Conservation (phyloP, 345 rosid genomes). For the Bruguiera sexangula region DNA sequence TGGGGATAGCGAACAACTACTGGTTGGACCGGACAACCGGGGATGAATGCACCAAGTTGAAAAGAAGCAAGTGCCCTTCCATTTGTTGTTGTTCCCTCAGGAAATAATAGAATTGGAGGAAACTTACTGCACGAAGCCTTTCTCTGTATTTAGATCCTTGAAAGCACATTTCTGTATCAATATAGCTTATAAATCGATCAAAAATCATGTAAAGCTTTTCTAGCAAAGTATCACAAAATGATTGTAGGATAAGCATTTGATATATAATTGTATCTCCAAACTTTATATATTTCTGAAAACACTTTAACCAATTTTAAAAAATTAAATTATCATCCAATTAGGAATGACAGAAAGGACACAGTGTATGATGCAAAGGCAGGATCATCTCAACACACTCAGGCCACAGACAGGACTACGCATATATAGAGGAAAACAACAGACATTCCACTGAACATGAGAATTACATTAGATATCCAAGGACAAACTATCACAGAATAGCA, state of each 20-base stretch:
- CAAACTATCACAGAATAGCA: background rate
- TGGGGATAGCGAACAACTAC: slow-evolving; percentile 89
- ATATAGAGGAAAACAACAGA: too few species aligned
- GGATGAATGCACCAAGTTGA: slow-evolving; percentile 96
- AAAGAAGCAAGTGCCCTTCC: slow-evolving; percentile 80
- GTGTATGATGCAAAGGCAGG: background rate
- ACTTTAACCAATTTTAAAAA: background rate
- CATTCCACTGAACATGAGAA: too few species aligned
- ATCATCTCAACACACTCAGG: background rate
- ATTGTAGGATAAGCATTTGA: slow-evolving; percentile 2
- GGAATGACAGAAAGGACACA: background rate
- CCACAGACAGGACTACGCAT: background rate
- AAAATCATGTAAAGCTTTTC: slow-evolving; percentile 40
- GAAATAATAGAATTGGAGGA: slow-evolving; percentile 87
- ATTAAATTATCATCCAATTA: background rate
- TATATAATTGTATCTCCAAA: background rate
- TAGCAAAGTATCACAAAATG: slow-evolving; percentile 6
- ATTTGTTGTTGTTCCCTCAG: slow-evolving; percentile 97
- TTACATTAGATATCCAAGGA: background rate
- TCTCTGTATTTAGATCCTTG: slow-evolving; percentile 98
- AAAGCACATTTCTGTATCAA: slow-evolving; percentile 96
- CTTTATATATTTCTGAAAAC: background rate
- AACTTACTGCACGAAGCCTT: slow-evolving; percentile 74
- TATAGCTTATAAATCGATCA: slow-evolving; percentile 58
- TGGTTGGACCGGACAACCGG: slow-evolving; percentile 82